Evolutionary conservation across 345 rosid genomes (phyloP), one percentile per base, ranked within the genome.

Genomic region (Euphorbia lathyris): DNA sequence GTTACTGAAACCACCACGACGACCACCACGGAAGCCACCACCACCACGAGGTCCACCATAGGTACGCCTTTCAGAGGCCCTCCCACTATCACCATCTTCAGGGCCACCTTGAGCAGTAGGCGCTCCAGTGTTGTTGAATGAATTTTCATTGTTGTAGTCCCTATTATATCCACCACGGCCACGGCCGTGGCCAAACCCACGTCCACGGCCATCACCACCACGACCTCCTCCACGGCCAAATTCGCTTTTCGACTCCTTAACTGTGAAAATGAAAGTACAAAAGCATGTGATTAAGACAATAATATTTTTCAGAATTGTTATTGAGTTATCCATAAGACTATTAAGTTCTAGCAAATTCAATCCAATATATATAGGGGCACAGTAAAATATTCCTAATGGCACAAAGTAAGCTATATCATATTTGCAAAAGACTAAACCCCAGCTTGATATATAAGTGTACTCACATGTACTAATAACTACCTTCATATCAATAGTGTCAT

Each of bases 131-230:
- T 59, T 70, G 40, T 51, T 64, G 20, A 58, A 70, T 9, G 63
- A 32, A 22, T 36, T 65, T 10, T 76, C 79, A 50, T 42, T 65
- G 58, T 59, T 65, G 27, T 45, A 26, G 48, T 76, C 79, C 10
- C 74, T 7, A 30, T 38, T 70, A 55, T 64, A 76, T 25, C 74
- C 79, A 34, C 74, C 67, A n/a, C 79, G 70, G 1, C 79, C 67
- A 26, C 77, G 62, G 5, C 72, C 72, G 27, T 48, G 57, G 4
- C 72, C 72, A 45, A 16, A 14, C 3, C 67, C 67, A 27, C 38
- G 38, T 34, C 38, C 7, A 34, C 38, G 4, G 7, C 59, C 58
- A 17, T 70, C 73, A 8, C 74, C 7, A 19, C 56, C 45, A 12
- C 78, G 60, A 14, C 74, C 53, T 3, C 67, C 67, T n/a, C 74